A percentile compares a stretch with the other conserved stretches of the same genome.
These are phyloP conservation scores for Colletotrichum sidae DNA, from an alignment of 2,329 filamentous ascomycete genomes.

Conservation along the genomic window DNA sequence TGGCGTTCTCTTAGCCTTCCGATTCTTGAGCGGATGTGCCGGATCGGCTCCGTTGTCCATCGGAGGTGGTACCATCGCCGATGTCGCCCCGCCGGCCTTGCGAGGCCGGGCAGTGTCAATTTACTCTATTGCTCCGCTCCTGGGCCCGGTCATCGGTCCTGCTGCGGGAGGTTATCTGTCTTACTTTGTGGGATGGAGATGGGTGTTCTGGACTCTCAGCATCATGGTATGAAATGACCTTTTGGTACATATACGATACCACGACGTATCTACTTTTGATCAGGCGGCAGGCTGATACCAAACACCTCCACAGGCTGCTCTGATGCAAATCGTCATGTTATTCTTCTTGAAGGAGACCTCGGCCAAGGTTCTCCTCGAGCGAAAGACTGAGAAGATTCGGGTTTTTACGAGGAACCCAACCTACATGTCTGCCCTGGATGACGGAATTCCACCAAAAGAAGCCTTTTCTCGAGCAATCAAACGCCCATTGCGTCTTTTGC, in stretches of 20 bases:
- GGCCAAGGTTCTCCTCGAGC: slow-evolving; percentile 56
- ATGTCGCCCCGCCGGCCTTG: slow-evolving; percentile 46
- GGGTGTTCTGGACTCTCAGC: slow-evolving; percentile 60
- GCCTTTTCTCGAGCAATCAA: slow-evolving; percentile 50
- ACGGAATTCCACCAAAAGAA: slow-evolving; percentile 38
- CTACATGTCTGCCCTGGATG: slow-evolving; percentile 30
- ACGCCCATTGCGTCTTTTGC: slow-evolving; percentile 59
- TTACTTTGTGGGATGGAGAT: slow-evolving; percentile 47
- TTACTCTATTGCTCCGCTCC: slow-evolving; percentile 47
- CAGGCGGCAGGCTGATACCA: not conserved
- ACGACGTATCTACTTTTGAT: not conserved
- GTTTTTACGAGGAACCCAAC: slow-evolving; percentile 47
- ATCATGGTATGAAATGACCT: slow-evolving; percentile 44
- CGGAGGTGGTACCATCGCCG: slow-evolving; percentile 50
- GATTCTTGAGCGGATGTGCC: slow-evolving; percentile 44
- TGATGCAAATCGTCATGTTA: slow-evolving; percentile 49
- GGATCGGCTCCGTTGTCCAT: slow-evolving; percentile 44
- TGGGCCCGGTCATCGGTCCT: slow-evolving; percentile 47
- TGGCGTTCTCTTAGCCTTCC: slow-evolving; percentile 47
- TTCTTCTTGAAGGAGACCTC: slow-evolving; percentile 61
- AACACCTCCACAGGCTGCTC: slow-evolving; percentile 48
- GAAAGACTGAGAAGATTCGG: slow-evolving; percentile 60
- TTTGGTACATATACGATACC: not conserved
- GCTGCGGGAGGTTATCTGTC: slow-evolving; percentile 47
- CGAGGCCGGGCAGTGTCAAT: slow-evolving; percentile 49